phyloP scores from a whole-genome alignment of 345 rosid genomes.

The Bruguiera gymnorhiza region DNA sequence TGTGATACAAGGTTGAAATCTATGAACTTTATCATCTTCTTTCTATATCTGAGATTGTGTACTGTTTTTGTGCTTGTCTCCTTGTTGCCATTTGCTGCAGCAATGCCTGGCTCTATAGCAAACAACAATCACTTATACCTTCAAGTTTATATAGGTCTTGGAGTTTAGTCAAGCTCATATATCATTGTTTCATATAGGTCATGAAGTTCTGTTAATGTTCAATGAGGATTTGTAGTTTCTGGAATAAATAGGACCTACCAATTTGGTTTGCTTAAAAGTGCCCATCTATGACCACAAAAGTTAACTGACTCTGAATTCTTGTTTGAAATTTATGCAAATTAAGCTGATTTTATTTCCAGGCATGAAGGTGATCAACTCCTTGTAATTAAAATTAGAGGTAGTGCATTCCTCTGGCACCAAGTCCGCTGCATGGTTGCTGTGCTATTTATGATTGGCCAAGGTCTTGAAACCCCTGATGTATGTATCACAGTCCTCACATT shows the following conservation, averaged over 20 bases:
- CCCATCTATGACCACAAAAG: background rate
- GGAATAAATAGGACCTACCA: background rate
- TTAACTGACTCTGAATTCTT: background rate
- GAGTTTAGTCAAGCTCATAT: no score
- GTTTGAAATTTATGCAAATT: constrained; percentile 8
- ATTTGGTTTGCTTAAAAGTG: background rate
- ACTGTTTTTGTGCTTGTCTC: background rate
- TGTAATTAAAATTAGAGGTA: constrained; percentile 68
- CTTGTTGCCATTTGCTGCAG: background rate
- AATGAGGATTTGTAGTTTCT: background rate
- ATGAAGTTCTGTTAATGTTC: background rate
- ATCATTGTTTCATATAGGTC: no score
- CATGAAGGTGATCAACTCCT: constrained; percentile 61
- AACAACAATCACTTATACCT: no score
- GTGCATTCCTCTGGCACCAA: constrained; percentile 96
- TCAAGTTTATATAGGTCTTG: no score
- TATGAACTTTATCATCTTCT: background rate
- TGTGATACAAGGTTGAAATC: constrained; percentile 56
- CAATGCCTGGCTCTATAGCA: background rate
- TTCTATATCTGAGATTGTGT: background rate
- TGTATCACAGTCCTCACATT: constrained; percentile 25
- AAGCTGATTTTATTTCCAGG: constrained; percentile 38
- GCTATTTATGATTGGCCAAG: constrained; percentile 89
- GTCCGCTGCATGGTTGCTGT: constrained; percentile 90
- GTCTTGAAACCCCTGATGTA: constrained; percentile 75